Base-by-base conservation (phyloP, 352 stramenopile genomes). In the Pythium pectinolyticum region DNA sequence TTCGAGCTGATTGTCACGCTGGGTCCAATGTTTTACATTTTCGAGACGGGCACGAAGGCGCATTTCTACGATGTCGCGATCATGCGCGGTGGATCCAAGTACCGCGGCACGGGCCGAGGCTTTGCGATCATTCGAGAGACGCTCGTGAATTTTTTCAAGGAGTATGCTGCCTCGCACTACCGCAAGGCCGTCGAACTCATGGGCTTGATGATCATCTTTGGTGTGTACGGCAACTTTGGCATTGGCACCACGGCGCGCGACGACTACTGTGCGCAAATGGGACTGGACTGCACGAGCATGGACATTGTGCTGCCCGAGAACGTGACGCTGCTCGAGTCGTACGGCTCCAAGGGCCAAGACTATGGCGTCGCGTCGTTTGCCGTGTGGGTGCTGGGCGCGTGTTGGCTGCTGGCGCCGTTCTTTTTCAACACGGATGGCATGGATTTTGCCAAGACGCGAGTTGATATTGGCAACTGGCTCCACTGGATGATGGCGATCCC, bases 351-450 rank as follows among this genome's bases (percentile, higher is more conserved):
- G 68, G 84, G 85, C 9, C 86, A 96, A 52, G 83, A 92, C 55
- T 96, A 96, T 24, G 86, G 88, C 5, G 84, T 95, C 27, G 83
- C 84, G 39, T 95, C 88, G n/a, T 96, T 95, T 61, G 83, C 88
- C 6, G 84, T 96, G 28, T 95, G 86, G 86, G 53, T 95, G 22
- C 80, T 96, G 10, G 84, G 84, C 8, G 72, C 75, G 11, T 91
- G 79, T 48, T 96, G 86, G 86, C 65, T 95, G 24, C 67, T 91
- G 32, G 84, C 86, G 1, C 88, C 88, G 5, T 95, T 96, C 66
- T 77, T 96, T 52, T 95, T 92, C 74, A 95, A 95, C 65, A 94
- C 88, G 28, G 84, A 93, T 52, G 85, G 86, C 3, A 74, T 96
- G 52, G 88, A 96, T 54, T 96, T 94, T 47, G 73, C 78, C 5